A percentile compares a stretch with the other conserved stretches of the same genome.
Evolutionary conservation across 2,329 filamentous ascomycete genomes (phyloP).

Genomic region (Aspergillus fumigatiaffinis): DNA sequence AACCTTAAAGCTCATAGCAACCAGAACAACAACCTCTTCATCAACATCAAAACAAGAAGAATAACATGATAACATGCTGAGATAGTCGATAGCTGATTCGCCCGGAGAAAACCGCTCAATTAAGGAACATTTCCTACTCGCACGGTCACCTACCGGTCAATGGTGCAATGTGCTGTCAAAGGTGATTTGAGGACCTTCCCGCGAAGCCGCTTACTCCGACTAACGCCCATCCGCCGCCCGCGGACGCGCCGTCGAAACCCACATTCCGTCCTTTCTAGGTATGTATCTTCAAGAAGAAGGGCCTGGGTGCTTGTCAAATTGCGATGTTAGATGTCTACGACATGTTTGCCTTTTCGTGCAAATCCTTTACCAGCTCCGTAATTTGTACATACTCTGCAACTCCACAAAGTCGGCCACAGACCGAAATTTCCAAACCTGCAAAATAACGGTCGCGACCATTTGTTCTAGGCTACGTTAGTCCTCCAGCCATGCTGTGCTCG

Average conservation of each 20-base stretch:
- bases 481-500: neutral
- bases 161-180: too few relatives aligned
- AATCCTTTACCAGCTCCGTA: neutral
- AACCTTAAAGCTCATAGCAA: neutral
- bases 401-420: neutral
- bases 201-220: neutral
- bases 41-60: neutral
- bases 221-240: neutral
- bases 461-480: neutral
- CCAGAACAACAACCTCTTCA: neutral
- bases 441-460: slow-evolving; percentile 14
- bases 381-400: neutral
- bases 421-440: slow-evolving; percentile 4
- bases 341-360: neutral
- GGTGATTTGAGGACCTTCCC: neutral
- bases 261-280: neutral
- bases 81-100: neutral
- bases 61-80: neutral
- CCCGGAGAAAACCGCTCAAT: neutral
- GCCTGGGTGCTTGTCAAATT: neutral
- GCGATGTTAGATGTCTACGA: neutral
- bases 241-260: neutral
- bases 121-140: neutral
- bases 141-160: neutral
- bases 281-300: neutral